These are phyloP conservation scores for Cryptosporidium tyzzeri DNA, from an alignment of 169 alveolate genomes.

Conservation along the genomic window DNA sequence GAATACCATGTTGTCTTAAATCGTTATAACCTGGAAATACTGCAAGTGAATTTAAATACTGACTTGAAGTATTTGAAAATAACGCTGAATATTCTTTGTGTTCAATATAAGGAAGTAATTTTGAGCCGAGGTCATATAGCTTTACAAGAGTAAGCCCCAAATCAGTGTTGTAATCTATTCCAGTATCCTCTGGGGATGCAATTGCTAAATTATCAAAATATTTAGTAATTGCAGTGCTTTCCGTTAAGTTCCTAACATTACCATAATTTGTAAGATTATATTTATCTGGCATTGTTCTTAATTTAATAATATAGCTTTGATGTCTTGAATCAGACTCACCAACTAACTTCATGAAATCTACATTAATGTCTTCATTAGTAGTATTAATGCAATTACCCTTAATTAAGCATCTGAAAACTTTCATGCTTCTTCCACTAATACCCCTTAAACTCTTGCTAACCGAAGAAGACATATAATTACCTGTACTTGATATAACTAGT, in stretches of 20 bases:
- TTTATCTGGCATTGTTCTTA: slow-evolving; percentile 17
- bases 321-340: slow-evolving; percentile 47
- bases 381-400: slow-evolving; percentile 25
- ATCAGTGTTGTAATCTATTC: slow-evolving; percentile 34
- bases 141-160: slow-evolving; percentile 33
- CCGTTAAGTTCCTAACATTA: slow-evolving; percentile 51
- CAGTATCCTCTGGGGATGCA: slow-evolving; percentile 17
- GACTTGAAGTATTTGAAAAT: slow-evolving; percentile 22
- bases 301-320: slow-evolving; percentile 55
- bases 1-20: slow-evolving; percentile 54
- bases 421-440: not conserved
- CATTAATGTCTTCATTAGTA: not conserved
- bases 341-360: slow-evolving; percentile 26
- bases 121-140: slow-evolving; percentile 43
- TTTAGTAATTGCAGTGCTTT: slow-evolving; percentile 8
- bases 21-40: slow-evolving; percentile 58
- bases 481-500: slow-evolving; percentile 4
- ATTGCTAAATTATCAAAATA: slow-evolving; percentile 20
- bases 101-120: slow-evolving; percentile 65
- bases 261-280: slow-evolving; percentile 41
- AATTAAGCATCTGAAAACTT: slow-evolving; percentile 27
- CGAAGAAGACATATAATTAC: slow-evolving; percentile 1
- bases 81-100: slow-evolving; percentile 20
- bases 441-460: not conserved
- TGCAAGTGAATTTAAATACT: slow-evolving; percentile 46